A percentile compares a stretch with the other conserved stretches of the same genome.
phyloP scores from a whole-genome alignment of 2,329 filamentous ascomycete genomes.

The Escovopsis sp. region DNA sequence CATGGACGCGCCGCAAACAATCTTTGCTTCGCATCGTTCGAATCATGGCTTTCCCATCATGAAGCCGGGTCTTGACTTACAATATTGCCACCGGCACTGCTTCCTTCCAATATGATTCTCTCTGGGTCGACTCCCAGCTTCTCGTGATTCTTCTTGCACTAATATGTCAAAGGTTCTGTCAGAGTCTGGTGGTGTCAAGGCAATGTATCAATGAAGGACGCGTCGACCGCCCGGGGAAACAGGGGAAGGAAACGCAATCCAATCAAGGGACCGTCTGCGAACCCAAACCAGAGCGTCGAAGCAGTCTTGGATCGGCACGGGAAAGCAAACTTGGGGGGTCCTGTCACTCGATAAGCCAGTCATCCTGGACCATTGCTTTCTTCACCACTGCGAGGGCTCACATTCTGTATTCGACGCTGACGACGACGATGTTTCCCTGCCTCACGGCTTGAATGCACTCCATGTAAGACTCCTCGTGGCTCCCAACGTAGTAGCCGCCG shows the following conservation, averaged over 20 bases:
- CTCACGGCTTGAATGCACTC: not conserved
- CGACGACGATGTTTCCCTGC: not conserved
- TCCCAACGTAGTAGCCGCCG: not conserved
- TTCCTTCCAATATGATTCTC: constrained; percentile 20
- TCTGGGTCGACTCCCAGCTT: constrained; percentile 17
- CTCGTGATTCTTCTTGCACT: not conserved
- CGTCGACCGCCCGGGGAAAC: too few relatives aligned
- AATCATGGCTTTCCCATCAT: too few relatives aligned
- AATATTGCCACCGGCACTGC: constrained; percentile 21
- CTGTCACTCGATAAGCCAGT: not conserved
- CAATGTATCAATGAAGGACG: too few relatives aligned
- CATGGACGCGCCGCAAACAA: not conserved
- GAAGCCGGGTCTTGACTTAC: constrained; percentile 8
- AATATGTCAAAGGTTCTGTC: too few relatives aligned
- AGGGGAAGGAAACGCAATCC: too few relatives aligned
- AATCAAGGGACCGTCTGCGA: not conserved
- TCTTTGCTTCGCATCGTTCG: too few relatives aligned
- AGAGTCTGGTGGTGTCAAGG: too few relatives aligned
- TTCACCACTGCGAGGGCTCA: not conserved
- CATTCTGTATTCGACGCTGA: not conserved
- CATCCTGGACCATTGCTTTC: too few relatives aligned
- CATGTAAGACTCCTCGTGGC: not conserved
- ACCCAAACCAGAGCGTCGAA: not conserved
- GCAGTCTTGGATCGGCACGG: not conserved
- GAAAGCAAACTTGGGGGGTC: not conserved